Conservation (phyloP, 805 yeast genomes). For the Komagataella populi region DNA sequence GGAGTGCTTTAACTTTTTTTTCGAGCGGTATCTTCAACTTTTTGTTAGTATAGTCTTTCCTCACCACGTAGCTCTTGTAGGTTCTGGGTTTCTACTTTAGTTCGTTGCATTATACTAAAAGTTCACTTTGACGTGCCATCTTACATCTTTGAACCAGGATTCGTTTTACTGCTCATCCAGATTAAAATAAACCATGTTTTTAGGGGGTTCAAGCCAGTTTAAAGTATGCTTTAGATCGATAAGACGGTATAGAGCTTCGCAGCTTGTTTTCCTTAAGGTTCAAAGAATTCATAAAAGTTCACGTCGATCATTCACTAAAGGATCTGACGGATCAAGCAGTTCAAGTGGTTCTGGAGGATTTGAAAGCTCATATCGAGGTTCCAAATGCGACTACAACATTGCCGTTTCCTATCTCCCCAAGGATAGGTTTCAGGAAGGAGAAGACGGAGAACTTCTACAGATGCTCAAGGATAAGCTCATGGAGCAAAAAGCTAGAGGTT, state of each 20-base stretch:
- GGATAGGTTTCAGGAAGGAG: conserved; percentile 34
- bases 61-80: not conserved
- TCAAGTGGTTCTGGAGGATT: not conserved
- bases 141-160: not conserved
- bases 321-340: not conserved
- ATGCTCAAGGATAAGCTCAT: conserved; percentile 50
- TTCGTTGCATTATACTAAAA: not conserved
- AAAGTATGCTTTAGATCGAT: not conserved
- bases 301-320: not conserved
- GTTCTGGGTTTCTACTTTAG: not conserved
- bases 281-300: not conserved
- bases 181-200: not conserved
- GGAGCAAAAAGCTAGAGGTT: conserved; percentile 20
- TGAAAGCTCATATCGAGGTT: not conserved
- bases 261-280: not conserved
- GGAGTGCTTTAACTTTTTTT: not conserved
- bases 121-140: not conserved
- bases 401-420: conserved; percentile 70
- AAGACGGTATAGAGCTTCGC: not conserved
- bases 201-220: not conserved
- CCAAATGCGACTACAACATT: conserved; percentile 20
- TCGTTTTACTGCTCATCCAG: no score
- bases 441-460: conserved; percentile 14
- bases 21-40: not conserved
- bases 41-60: not conserved